These are phyloP conservation scores for Gossypium ekmanianum DNA, from an alignment of 345 rosid species.

Conservation along the genomic window DNA sequence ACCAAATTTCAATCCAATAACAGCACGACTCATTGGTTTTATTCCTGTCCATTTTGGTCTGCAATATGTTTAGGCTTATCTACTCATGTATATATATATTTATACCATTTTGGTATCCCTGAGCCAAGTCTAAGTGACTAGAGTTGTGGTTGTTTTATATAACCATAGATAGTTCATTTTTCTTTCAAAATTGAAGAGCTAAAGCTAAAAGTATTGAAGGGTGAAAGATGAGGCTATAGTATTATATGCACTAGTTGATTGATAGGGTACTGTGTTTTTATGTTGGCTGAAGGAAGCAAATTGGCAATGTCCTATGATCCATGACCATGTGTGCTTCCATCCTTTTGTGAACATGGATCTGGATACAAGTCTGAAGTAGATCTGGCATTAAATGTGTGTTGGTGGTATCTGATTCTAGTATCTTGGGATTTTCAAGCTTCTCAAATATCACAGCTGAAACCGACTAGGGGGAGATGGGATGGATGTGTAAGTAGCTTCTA, in stretches of 20 bases:
- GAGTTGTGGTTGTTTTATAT: neutral
- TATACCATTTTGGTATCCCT: neutral
- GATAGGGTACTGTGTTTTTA: neutral
- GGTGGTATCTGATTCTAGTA: neutral
- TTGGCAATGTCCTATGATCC: neutral
- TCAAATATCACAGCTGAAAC: neutral
- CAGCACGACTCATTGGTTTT: neutral
- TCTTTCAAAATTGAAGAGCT: neutral
- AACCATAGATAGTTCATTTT: neutral
- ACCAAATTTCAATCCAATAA: neutral
- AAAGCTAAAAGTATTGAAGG: neutral
- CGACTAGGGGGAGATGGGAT: neutral
- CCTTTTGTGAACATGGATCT: neutral
- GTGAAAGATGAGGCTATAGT: neutral
- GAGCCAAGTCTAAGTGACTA: neutral
- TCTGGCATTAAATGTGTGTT: neutral
- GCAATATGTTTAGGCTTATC: neutral
- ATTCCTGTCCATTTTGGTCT: neutral
- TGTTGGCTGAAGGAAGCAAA: neutral
- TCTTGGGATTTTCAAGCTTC: neutral
- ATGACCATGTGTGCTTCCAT: neutral
- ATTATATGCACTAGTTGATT: neutral
- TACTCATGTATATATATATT: neutral
- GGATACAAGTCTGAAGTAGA: neutral
- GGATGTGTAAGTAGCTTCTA: slow-evolving; percentile 1